These are phyloP conservation scores for Aspergillus bombycis DNA, from an alignment of 2,329 filamentous ascomycete genomes.

Conservation along the genomic window DNA sequence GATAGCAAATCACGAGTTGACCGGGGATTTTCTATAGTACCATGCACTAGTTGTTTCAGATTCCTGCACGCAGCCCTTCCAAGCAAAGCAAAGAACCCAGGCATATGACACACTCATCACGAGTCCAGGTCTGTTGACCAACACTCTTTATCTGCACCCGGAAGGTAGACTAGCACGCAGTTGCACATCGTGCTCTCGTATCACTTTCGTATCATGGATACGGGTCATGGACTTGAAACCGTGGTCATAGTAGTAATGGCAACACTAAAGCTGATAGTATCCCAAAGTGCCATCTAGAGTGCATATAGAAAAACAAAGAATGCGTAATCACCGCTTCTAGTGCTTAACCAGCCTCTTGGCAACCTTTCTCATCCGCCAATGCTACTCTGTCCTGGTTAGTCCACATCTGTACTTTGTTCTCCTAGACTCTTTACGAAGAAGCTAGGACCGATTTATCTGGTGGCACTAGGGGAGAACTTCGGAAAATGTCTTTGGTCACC, in stretches of 20 bases:
- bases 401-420: background rate
- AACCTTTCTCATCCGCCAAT: background rate
- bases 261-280: conserved; percentile 1
- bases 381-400: background rate
- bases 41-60: conserved; percentile 12
- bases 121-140: conserved; percentile 4
- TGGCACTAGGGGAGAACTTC: conserved; percentile 1
- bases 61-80: conserved; percentile 12
- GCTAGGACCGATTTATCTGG: background rate
- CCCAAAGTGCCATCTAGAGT: background rate
- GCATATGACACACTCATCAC: conserved; percentile 3
- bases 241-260: background rate
- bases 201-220: background rate
- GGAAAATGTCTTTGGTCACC: conserved; percentile 2
- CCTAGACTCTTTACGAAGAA: background rate
- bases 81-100: conserved; percentile 8
- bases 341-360: conserved; percentile 19
- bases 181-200: background rate
- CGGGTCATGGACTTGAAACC: background rate
- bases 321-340: conserved; percentile 20
- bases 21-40: background rate
- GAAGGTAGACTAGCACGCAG: background rate
- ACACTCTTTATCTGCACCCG: background rate
- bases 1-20: conserved; percentile 8
- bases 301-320: conserved; percentile 6